Evolutionary conservation across 345 rosid species (phyloP).

Genomic region (Hibiscus mutabilis): DNA sequence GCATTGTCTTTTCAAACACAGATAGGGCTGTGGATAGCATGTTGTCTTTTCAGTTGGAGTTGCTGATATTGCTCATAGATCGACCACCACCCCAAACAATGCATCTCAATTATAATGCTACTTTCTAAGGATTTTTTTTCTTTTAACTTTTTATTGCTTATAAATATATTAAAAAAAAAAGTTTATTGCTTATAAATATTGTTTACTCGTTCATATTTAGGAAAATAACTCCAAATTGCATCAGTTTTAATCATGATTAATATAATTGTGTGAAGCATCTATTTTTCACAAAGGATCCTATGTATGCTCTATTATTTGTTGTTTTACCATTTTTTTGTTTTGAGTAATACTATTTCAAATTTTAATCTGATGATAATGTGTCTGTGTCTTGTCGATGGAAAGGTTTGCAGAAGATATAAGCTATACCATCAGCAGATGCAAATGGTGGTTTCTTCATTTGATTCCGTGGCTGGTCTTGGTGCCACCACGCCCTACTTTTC

Average conservation of each 20-base stretch:
- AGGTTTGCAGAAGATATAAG: conserved; percentile 50
- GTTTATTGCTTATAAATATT: too few species aligned
- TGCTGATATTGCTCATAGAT: neutral
- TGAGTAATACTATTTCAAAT: neutral
- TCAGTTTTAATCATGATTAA: neutral
- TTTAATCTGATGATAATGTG: neutral
- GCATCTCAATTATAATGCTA: too few species aligned
- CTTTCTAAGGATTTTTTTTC: too few species aligned
- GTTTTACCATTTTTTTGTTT: neutral
- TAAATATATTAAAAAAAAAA: too few species aligned
- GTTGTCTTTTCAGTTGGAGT: neutral
- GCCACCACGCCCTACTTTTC: conserved; percentile 47
- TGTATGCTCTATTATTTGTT: neutral
- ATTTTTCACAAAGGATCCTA: neutral
- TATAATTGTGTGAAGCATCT: neutral
- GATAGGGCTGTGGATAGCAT: neutral
- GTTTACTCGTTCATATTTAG: too few species aligned
- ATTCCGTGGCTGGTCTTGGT: conserved; percentile 54
- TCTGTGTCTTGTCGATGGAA: conserved; percentile 9
- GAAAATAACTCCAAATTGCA: neutral
- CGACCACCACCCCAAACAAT: neutral
- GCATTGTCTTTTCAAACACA: neutral
- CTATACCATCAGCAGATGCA: conserved; percentile 60
- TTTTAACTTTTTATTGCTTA: too few species aligned
- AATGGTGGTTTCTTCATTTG: conserved; percentile 61